phyloP scores from a whole-genome alignment of 331 rosid genomes.

The Saraca asoca region DNA sequence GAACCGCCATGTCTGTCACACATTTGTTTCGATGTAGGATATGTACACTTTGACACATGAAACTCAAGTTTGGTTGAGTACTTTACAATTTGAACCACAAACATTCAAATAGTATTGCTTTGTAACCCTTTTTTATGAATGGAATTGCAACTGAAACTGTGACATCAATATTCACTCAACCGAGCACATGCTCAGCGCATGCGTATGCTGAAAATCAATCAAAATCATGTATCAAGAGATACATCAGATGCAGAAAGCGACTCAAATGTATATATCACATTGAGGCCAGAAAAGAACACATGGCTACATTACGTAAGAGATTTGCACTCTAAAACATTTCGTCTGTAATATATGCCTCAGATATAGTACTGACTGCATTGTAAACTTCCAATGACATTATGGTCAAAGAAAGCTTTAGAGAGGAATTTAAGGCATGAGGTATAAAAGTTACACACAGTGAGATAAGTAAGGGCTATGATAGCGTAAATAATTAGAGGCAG shows the following conservation, averaged over 20 bases:
- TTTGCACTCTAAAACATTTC: background rate
- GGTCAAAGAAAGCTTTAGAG: background rate
- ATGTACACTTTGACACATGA: background rate
- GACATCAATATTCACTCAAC: background rate
- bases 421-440: background rate
- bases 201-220: background rate
- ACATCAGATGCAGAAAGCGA: background rate
- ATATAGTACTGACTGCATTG: background rate
- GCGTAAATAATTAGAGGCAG: slow-evolving; percentile 25
- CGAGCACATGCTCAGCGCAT: background rate
- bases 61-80: background rate
- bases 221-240: background rate
- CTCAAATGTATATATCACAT: background rate
- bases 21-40: no score
- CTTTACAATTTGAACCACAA: background rate
- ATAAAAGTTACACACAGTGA: background rate
- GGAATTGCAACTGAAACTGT: background rate
- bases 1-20: background rate
- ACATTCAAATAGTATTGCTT: background rate
- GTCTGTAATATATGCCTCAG: background rate
- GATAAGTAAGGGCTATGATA: background rate
- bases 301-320: background rate
- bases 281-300: background rate
- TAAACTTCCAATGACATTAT: background rate
- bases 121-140: background rate